Evolutionary conservation across 495 filamentous ascomycete genomes (phyloP), one percentile per base, ranked within the genome.

Genomic region (Astrothelium subdiscretum): DNA sequence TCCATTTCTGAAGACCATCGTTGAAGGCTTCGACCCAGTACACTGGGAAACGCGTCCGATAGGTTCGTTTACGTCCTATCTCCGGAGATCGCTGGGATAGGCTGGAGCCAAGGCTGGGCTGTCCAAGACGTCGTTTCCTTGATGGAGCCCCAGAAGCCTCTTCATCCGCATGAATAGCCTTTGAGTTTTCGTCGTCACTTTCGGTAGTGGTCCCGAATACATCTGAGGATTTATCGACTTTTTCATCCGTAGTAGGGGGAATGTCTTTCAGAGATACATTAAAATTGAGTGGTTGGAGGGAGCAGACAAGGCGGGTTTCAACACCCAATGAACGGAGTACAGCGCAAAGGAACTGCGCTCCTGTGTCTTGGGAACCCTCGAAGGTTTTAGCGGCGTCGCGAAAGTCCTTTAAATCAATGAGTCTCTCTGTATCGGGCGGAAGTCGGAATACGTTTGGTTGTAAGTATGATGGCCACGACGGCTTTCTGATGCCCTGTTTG

Each of bases 11-110:
- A 32, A 87, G 78, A 15, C 85, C 87, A 61, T 83, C 77, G 68
- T 96, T 89, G 68, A 95, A 90, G 2, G 88, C 86, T 74, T 98
- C 94, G 1, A 96, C 85, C 94, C 94, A 98, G 70, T 88, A 97
- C 4, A 97, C 76, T 0, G 94, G 95, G 20, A 54, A 54, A 27
- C 20, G 4, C 15, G 48, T 54, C 15, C 15, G 26, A 64, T 84
- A 88, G 1, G 80, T 71, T 2, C 90, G 92, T 68, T 86, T 85
- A 58, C 69, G 69, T 26, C 78, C 78, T 15, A 61, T 66, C 31
- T 61, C 48, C 5, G 63, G 22, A 32, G 59, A 38, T 59, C 59
- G 57, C 60, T 65, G 26, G 52, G 13, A 38, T 57, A 58, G 5
- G 60, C 22, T 18, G 10, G 57, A 27, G 26, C 26, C n/a, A 57